phyloP scores from a whole-genome alignment of 306 rosid species.

The Vicia villosa region DNA sequence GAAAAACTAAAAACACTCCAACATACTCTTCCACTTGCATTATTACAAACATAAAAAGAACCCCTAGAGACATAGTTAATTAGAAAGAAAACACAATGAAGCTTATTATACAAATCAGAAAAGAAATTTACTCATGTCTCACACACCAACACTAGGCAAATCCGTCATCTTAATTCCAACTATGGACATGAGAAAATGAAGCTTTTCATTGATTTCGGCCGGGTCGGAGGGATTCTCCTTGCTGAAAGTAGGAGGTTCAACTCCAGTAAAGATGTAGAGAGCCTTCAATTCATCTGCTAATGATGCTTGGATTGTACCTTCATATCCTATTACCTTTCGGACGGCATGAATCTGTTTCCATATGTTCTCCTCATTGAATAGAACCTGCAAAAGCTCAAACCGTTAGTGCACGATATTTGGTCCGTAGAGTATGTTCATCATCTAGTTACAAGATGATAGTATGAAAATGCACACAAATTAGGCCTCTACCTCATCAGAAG shows the following conservation, averaged over 20 bases:
- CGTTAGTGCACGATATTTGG: not conserved
- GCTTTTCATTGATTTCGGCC: constrained; percentile 46
- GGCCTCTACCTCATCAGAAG: constrained; percentile 51
- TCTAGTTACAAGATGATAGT: constrained; percentile 10
- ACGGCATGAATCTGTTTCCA: constrained; percentile 55
- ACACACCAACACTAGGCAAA: constrained; percentile 25
- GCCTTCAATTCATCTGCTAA: constrained; percentile 68
- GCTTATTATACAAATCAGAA: not conserved
- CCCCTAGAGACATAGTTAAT: not conserved
- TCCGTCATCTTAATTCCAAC: constrained; percentile 60
- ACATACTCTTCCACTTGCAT: not conserved
- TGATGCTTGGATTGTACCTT: constrained; percentile 43
- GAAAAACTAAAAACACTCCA: not conserved
- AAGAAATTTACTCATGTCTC: not conserved
- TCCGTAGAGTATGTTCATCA: constrained; percentile 10
- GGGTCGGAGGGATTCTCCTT: constrained; percentile 42
- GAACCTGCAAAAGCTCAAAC: constrained; percentile 42
- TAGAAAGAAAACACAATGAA: not conserved
- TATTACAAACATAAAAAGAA: constrained; percentile 6
- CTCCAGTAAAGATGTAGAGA: constrained; percentile 72
- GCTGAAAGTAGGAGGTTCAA: constrained; percentile 59
- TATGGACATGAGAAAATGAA: constrained; percentile 75
- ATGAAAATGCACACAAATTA: constrained; percentile 3
- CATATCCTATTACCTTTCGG: constrained; percentile 62
- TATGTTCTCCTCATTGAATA: constrained; percentile 46